Percentiles rank a stretch among this genome's conserved stretches.
phyloP scores from a whole-genome alignment of 202 grass and related monocot genomes.

The Setaria viridis region DNA sequence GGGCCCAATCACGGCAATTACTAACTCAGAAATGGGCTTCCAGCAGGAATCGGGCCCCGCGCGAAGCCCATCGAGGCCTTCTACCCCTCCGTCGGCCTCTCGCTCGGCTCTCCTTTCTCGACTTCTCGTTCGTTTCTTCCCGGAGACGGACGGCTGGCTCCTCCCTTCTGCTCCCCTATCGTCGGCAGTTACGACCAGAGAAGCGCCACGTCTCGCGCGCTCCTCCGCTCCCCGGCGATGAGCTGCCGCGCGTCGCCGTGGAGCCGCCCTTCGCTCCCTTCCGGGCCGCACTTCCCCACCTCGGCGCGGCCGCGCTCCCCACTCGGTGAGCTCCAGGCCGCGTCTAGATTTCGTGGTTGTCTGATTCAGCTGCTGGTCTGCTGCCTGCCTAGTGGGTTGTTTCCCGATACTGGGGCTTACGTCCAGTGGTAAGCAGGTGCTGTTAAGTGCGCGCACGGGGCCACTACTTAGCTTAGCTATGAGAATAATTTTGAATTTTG shows the following conservation, averaged over 20 bases:
- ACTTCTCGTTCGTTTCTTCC: not conserved
- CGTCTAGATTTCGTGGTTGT: not conserved
- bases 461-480: not conserved
- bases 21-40: no score
- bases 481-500: not conserved
- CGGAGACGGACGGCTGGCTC: conserved; percentile 9
- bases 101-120: not conserved
- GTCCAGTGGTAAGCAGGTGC: not conserved
- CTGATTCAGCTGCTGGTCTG: conserved; percentile 4
- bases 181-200: conserved; percentile 34
- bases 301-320: conserved; percentile 25
- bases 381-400: not conserved
- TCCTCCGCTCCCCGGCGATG: conserved; percentile 34
- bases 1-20: no score
- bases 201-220: conserved; percentile 43
- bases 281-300: not conserved
- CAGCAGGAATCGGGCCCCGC: no score
- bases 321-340: conserved; percentile 28
- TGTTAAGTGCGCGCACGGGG: not conserved
- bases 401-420: not conserved
- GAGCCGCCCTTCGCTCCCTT: conserved; percentile 34
- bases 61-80: not conserved
- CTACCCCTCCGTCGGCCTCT: no score
- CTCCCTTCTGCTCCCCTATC: not conserved
- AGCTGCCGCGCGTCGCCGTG: conserved; percentile 54